Evolutionary conservation across 495 filamentous ascomycete species (phyloP), one percentile per base, ranked within the genome.

Genomic region (Monascus purpureus): DNA sequence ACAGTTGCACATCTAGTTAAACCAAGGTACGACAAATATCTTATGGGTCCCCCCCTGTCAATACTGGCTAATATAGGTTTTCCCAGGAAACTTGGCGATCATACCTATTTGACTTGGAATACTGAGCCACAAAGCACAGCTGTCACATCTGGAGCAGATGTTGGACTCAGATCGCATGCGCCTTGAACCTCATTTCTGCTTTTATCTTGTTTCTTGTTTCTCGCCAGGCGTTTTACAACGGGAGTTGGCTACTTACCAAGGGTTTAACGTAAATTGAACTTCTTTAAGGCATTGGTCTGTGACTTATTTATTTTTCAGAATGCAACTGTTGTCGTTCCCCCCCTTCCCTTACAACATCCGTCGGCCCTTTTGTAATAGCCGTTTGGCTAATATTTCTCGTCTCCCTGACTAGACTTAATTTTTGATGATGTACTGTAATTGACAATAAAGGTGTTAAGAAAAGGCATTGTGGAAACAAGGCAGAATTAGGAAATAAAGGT

Each of bases 31-130:
- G 65, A 53, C 13, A 20, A 3, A 15, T 16, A 4, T 17, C 13
- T 2, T 37, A 8, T 17, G n/a, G 17, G 20, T 8, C 15, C 29
- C 23, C n/a, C n/a, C n/a, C n/a, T n/a, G 15, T 35, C 33, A 19
- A 35, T 15, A 6, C 17, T 2, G 20, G 20, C 20, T 22, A 9
- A 9, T 22, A 4, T 22, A 22, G 36, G 14, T 23, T 32, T 22
- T 9, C 39, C 17, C 36, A 87, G 90, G 40, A 96, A 96, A 79
- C 71, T 99, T 27, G 90, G 90, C 17, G 90, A 99, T 53, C 90
- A 94, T 50, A 94, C 84, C 17, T 96, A 96, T 55, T 68, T 99
- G 24, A 83, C 81, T 6, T 99, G 92, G 92, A 94, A 96, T 58
- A 88, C 86, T 48, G 83, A 90, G 14, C 72, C 79, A 22, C 71